Evolutionary conservation across 768 basidiomycete genomes (phyloP), one percentile per base, ranked within the genome.

Genomic region (Pleurotus tuoliensis): DNA sequence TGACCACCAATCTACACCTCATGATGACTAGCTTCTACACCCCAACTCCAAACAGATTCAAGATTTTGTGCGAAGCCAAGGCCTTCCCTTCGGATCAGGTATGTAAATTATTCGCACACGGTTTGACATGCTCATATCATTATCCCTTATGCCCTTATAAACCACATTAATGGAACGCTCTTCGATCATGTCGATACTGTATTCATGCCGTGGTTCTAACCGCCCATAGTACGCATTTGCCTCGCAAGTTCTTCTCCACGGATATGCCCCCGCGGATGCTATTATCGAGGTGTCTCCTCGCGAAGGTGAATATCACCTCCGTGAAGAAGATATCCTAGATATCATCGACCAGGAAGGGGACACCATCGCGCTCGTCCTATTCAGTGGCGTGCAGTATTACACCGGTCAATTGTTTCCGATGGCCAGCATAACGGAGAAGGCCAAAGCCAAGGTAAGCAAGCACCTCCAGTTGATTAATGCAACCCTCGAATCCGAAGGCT

Each of bases 61-160:
- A 95, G 80, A 94, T 99, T 68, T 76, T 99, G 56, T 96, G 92
- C 73, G 97, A 99, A 76, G 84, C 86, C 41, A 87, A 82, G 58
- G 94, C 95, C 2, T 99, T 99, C 71, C 95, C 97, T 64, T 95
- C 92, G 69, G 97, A 99, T 80, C 90, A 93, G 78, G 96, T 91
- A 56, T 61, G 82, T 52, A 58, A 50, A 52, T 37, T 37, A 50
- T 43, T 39, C 12, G 47, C 47, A n/a, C 34, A 30, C n/a, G 12
- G 34, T 45, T 58, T 59, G 49, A 59, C 46, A 45, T 39, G 52
- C 57, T 24, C 57, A 34, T 11, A 34, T 34, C 30, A 9, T 34
- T 34, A 34, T 34, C 30, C 30, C 30, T 34, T 34, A 34, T 34
- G 0, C 30, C 30, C 11, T 34, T 11, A 34, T 34, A 4, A 34